A percentile compares a stretch with the other conserved stretches of the same genome.
Evolutionary conservation across 805 yeast genomes (phyloP).

Genomic region (Wickerhamomyces chaumierensis): DNA sequence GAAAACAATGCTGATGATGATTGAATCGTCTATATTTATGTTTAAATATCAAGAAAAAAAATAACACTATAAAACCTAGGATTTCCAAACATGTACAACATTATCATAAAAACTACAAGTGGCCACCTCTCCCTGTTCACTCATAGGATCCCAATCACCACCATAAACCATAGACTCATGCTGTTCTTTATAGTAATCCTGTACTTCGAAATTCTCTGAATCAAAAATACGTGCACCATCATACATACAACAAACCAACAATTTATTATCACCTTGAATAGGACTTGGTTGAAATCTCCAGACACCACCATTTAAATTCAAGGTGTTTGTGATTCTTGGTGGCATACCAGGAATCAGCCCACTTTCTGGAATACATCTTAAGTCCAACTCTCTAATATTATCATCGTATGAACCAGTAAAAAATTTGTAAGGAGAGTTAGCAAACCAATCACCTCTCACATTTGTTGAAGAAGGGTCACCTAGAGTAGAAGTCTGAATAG

Average conservation of each 20-base stretch:
- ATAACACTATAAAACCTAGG: constrained; percentile 3
- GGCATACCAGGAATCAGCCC: constrained; percentile 34
- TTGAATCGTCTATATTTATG: constrained; percentile 2
- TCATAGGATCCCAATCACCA: constrained; percentile 67
- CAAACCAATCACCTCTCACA: constrained; percentile 30
- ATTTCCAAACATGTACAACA: constrained; percentile 65
- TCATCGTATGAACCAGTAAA: constrained; percentile 96
- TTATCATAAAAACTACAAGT: constrained; percentile 92
- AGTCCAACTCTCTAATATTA: constrained; percentile 53
- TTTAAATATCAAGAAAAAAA: no score
- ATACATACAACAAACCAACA: constrained; percentile 88
- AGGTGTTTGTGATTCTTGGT: constrained; percentile 34
- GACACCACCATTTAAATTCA: constrained; percentile 82
- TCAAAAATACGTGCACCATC: constrained; percentile 74
- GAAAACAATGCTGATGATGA: constrained; percentile 28
- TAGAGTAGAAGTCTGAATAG: constrained; percentile 49
- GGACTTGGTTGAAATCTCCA: constrained; percentile 78
- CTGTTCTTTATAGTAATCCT: constrained; percentile 43
- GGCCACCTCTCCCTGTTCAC: constrained; percentile 29
- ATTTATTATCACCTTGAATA: constrained; percentile 25
- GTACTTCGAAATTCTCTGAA: constrained; percentile 17
- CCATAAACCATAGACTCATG: constrained; percentile 95
- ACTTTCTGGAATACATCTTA: constrained; percentile 38
- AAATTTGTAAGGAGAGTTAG: constrained; percentile 31
- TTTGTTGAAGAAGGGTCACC: constrained; percentile 15